Base-by-base conservation (phyloP, 306 rosid genomes). In the Spatholobus suberectus region DNA sequence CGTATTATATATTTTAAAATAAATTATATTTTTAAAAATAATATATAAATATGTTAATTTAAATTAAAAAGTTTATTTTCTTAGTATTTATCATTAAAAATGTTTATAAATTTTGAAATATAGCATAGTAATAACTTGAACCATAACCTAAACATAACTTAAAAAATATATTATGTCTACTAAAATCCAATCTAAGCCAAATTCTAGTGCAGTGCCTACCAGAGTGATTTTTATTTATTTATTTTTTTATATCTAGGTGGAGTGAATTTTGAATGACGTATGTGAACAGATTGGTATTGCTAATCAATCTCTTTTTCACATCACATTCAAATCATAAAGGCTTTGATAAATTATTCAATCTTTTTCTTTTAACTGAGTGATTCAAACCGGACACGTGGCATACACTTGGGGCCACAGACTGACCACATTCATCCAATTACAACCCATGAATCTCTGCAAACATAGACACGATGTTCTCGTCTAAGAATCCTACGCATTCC, bases 341-440 rank as follows among this genome's bases (percentile, higher is more conserved):
- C 43, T 70, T 21, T 54, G 32, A 27, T 70, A 38, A 70, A 70
- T 35, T 3, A 38, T 29, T 84, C 66, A 12, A 73, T 72, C 26
- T 63, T 77, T 51, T 62, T 3, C 34, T 59, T 82, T 78, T 46
- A 4, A 35, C 27, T 57, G 20, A 54, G 47, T 34, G 66, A 57
- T 44, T 75, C 63, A 68, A 68, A 68, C 51, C 14, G 21, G 75
- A 80, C 81, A 68, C 63, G 66, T 79, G 84, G 41, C 81, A 54
- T 41, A 63, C 76, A 84, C 80, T 71, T 12, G 43, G n/a, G 15
- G 18, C 29, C n/a, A n/a, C n/a, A n/a, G n/a, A n/a, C n/a, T n/a
- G n/a, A n/a, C n/a, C n/a, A n/a, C n/a, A n/a, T n/a, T n/a, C n/a
- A n/a, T n/a, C n/a, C n/a, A n/a, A n/a, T n/a, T n/a, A n/a, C n/a